A percentile compares a stretch with the other conserved stretches of the same genome.
phyloP scores from a whole-genome alignment of 2,329 filamentous ascomycete species.

The Alternaria metachromatica region DNA sequence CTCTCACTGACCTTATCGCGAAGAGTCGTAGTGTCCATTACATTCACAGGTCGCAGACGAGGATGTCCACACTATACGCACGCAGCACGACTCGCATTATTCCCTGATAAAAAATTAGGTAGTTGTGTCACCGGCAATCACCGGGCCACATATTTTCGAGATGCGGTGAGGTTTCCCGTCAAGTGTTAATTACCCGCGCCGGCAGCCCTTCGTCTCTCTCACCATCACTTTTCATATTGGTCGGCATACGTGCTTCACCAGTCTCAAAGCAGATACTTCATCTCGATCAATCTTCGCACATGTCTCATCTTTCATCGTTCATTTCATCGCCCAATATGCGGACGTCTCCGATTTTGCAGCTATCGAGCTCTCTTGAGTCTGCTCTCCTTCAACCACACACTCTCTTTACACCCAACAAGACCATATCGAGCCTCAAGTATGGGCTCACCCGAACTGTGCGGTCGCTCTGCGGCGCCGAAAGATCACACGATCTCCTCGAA shows the following conservation, averaged over 20 bases:
- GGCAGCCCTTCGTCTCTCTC: not conserved
- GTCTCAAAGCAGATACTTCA: not conserved
- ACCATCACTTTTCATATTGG: not conserved
- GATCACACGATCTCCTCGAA: not conserved
- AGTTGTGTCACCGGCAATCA: not conserved
- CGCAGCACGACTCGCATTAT: not conserved
- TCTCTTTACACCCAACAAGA: not conserved
- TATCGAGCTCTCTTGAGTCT: not conserved
- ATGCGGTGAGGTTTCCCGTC: not conserved
- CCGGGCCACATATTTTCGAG: not conserved
- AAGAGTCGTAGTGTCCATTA: not conserved
- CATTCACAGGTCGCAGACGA: not conserved
- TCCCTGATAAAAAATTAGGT: rapidly evolving
- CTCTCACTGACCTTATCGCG: not conserved
- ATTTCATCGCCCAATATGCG: not conserved
- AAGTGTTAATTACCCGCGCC: not conserved
- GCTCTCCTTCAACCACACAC: not conserved
- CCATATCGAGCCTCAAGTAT: not conserved
- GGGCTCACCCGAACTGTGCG: not conserved
- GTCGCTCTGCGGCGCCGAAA: not conserved
- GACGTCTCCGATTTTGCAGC: not conserved
- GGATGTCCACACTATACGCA: not conserved
- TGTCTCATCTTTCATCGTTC: not conserved
- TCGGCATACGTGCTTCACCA: not conserved
- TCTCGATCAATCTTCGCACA: not conserved